Conservation (phyloP, 2,329 filamentous ascomycete genomes). For the Metarhizium sp. region DNA sequence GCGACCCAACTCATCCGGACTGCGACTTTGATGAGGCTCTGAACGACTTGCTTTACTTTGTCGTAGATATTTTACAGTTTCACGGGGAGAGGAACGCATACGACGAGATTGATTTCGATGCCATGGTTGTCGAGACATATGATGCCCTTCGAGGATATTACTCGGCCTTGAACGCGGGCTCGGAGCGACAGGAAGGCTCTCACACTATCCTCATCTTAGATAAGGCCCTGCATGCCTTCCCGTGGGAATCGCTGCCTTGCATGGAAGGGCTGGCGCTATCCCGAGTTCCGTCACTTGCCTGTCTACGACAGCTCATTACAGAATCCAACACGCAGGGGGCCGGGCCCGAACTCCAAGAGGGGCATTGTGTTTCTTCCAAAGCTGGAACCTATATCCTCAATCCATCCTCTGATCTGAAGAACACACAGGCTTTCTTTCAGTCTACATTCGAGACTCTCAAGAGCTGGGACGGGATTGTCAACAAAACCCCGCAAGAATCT, state of each 20-base stretch:
- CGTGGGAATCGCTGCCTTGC: conserved; percentile 92
- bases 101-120: conserved; percentile 93
- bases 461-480: conserved; percentile 61
- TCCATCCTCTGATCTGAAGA: conserved; percentile 71
- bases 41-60: conserved; percentile 91
- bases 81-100: conserved; percentile 94
- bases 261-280: conserved; percentile 72
- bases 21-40: conserved; percentile 77
- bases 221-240: conserved; percentile 82
- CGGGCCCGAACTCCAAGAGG: conserved; percentile 15
- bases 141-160: conserved; percentile 80
- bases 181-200: conserved; percentile 31
- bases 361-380: conserved; percentile 45
- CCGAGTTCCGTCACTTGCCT: conserved; percentile 77
- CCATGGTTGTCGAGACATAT: conserved; percentile 78
- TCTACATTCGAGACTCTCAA: conserved; percentile 54
- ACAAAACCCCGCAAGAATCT: conserved; percentile 61
- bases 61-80: conserved; percentile 93
- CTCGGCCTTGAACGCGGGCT: conserved; percentile 30
- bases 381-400: conserved; percentile 78
- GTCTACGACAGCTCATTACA: conserved; percentile 66
- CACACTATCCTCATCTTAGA: conserved; percentile 89
- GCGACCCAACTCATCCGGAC: conserved; percentile 57
- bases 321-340: conserved; percentile 26
- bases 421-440: conserved; percentile 69